Base-by-base conservation (phyloP, 176 grass and related monocot species). In the Carex myosuroides region DNA sequence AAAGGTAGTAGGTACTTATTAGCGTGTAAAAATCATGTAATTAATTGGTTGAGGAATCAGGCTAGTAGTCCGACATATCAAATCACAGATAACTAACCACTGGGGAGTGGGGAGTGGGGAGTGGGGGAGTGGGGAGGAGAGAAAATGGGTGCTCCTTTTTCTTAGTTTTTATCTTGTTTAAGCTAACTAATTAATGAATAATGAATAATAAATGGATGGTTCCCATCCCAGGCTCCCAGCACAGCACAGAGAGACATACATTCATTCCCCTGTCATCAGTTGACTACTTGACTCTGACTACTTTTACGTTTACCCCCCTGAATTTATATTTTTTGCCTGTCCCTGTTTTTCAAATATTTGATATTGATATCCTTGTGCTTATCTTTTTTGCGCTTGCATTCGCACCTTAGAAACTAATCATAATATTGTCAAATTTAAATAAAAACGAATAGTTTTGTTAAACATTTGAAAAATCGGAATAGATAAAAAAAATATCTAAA, bases 51-150 rank as follows among this genome's bases (percentile, higher is more conserved):
- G n/a, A n/a, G n/a, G n/a, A n/a, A n/a, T 75, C 79, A 83, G 33
- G 60, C 85, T 35, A 88, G 53, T 59, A 60, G n/a, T n/a, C 89
- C 39, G 62, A 83, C 79, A 79, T 58, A 78, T 86, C 86, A 82
- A 80, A 87, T 88, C 85, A 83, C 13, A 71, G 20, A 8, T 79
- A 78, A 76, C 21, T 79, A 42, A 58, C 46, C 58, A 81, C 65
- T 54, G 81, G 21, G 57, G 53, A 5, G 48, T n/a, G n/a, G n/a
- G n/a, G n/a, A n/a, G n/a, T n/a, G n/a, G n/a, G n/a, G n/a, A n/a
- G n/a, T n/a, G n/a, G n/a, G n/a, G n/a, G n/a, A n/a, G n/a, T 54
- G 81, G 21, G 57, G 53, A 5, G 48, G 44, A 33, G 29, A 64
- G 39, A 65, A 80, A 80, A 59, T 79, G 52, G 35, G 9, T 81